Conservation (phyloP, 208 protist genomes). For the Leishmania aethiopica region DNA sequence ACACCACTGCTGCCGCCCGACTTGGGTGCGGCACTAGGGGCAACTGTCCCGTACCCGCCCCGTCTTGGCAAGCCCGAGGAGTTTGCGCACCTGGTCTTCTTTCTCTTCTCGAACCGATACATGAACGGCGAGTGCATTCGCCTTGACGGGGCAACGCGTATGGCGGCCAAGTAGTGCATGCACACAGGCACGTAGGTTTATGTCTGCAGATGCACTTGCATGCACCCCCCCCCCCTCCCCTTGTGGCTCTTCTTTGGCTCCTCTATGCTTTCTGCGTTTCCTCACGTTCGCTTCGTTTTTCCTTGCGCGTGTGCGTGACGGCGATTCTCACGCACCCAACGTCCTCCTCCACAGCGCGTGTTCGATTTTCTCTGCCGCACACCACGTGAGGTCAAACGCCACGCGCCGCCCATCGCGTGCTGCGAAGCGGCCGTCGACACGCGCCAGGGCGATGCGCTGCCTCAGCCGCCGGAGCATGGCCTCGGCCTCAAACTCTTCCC, state of each 20-base stretch:
- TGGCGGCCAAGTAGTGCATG: constrained; percentile 37
- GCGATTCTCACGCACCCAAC: no score
- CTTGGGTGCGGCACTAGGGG: constrained; percentile 33
- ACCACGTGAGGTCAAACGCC: neutral
- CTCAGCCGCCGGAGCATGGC: neutral
- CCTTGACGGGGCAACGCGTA: constrained; percentile 48
- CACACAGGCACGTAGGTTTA: neutral
- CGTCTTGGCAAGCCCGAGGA: constrained; percentile 72
- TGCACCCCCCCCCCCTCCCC: no score
- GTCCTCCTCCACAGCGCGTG: no score
- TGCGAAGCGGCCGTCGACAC: neutral
- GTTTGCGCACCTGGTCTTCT: constrained; percentile 60
- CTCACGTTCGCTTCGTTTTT: no score
- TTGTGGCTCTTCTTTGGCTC: neutral
- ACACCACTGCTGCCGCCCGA: constrained; percentile 71
- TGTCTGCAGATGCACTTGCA: neutral
- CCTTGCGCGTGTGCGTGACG: neutral
- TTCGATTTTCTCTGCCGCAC: neutral
- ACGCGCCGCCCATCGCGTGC: neutral
- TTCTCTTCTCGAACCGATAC: constrained; percentile 75
- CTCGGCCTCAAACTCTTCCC: neutral
- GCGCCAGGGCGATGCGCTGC: neutral
- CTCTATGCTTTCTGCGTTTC: no score
- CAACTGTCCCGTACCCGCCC: constrained; percentile 59
- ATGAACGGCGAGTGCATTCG: constrained; percentile 76